Percentiles rank a stretch among this genome's conserved stretches.
Evolutionary conservation across 192 early-diverging fungal species (phyloP).

Genomic region (Mortierella antarctica): DNA sequence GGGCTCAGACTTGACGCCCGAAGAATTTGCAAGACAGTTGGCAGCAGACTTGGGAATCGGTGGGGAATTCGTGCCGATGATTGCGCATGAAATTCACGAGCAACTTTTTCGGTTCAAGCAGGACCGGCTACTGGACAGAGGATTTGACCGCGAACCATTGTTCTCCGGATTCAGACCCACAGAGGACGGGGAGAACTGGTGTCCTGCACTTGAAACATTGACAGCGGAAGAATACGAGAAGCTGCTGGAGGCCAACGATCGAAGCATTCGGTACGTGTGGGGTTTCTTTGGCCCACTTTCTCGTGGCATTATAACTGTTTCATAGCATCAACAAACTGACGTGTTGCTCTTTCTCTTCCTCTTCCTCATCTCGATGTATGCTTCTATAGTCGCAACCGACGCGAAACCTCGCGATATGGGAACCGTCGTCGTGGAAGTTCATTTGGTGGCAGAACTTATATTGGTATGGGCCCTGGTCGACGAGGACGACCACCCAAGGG

Average conservation of each 20-base stretch:
- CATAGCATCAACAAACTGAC: background rate
- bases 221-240: conserved; percentile 72
- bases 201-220: conserved; percentile 64
- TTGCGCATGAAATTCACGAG: conserved; percentile 80
- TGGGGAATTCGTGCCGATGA: conserved; percentile 81
- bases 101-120: conserved; percentile 73
- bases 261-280: conserved; percentile 61
- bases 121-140: conserved; percentile 60
- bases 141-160: conserved; percentile 55
- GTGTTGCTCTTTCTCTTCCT: too few relatives aligned
- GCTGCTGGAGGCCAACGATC: conserved; percentile 63
- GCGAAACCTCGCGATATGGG: conserved; percentile 42
- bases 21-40: conserved; percentile 76
- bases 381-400: conserved; percentile 45
- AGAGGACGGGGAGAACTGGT: conserved; percentile 64
- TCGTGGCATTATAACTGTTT: background rate
- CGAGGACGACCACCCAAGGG: background rate
- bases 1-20: conserved; percentile 70
- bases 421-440: conserved; percentile 25
- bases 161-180: conserved; percentile 57
- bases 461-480: conserved; percentile 15
- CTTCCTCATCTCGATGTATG: too few relatives aligned
- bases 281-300: background rate
- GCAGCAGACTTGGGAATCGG: conserved; percentile 81
- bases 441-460: conserved; percentile 4